Evolutionary conservation across 768 basidiomycete species (phyloP), one percentile per base, ranked within the genome.

Genomic region (Nidularia sp.): DNA sequence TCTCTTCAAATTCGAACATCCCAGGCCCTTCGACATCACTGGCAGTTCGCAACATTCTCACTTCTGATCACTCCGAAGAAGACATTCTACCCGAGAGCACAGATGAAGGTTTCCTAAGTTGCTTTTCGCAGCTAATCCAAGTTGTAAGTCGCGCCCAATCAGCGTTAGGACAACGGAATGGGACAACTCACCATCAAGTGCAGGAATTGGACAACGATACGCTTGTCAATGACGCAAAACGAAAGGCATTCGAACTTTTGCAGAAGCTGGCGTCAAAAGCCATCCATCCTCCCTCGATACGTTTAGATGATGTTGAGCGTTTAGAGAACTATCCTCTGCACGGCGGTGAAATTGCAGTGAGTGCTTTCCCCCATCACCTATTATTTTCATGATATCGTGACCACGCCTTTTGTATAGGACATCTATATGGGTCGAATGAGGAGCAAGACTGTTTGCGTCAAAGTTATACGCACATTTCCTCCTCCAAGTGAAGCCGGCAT

Each of bases 331-430:
- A 35, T 7, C 58, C 63, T 1, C 45, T 52, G 4, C 55, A 59
- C 7, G 54, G 54, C 31, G 70, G 70, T 36, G 63, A 62, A 3
- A 72, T 65, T 52, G 70, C 69, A 35, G 59, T 64, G 44, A 6
- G 59, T 35, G 3, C 48, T 31, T 4, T 12, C 39, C 15, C 10
- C 39, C 39, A 32, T 15, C 32, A 4, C 36, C 9, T 45, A 9
- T 45, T 44, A 22, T 29, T 18, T 6, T 10, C 2, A 22, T 13
- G 31, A 18, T 15, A 10, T 13, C 44, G 31, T 15, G 22, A n/a
- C 13, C 22, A 13, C 9, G 44, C 10, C 9, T 3, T n/a, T 15
- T 45, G 25, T n/a, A 15, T 48, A 63, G 62, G 61, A 63, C 42
- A 63, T 63, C 8, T 55, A 54, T 45, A 54, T 53, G 44, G 57